Evolutionary conservation across 345 rosid genomes (phyloP), one percentile per base, ranked within the genome.

Genomic region (Clarkia xantiana): DNA sequence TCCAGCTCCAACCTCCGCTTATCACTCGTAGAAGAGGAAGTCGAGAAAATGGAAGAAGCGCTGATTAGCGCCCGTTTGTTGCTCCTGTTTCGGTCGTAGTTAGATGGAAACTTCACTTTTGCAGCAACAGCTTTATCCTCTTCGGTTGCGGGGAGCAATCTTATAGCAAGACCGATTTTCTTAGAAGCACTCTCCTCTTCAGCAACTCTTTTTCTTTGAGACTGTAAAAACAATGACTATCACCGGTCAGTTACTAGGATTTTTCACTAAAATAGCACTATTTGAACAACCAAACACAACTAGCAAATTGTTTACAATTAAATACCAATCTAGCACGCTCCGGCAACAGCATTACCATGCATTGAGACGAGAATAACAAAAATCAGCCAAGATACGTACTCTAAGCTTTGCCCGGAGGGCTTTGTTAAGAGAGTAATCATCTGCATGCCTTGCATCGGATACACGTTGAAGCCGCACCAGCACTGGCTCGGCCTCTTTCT

Each of bases 401-500:
- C 99, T 80, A 51, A 93, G 81, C 59, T 65, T 76, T 51, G 88
- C 80, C 25, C 99, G 82, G 9, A 87, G 76, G 36, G 80, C 76
- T 66, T 62, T 93, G 84, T 87, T 87, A 25, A 82, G 65, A 44
- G 88, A 70, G 64, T 82, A 93, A 64, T 93, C 86, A 53, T 93
- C 95, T 42, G 84, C 78, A 63, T 82, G 94, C 65, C 88, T 71
- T 42, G 79, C 71, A 68, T 87, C 95, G 18, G 94, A 93, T 56
- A 71, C 75, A 48, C 82, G 76, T 59, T 84, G 99, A 57, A 87
- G 87, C 6, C 79, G 76, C 49, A 93, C 88, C 34, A 93, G 64
- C n/a, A 80, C 72, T 4, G 97, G 99, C 56, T 84, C 99, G 29
- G 95, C 94, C 63, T 84, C 91, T 76, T 82, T 93, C 77, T 93